phyloP scores from a whole-genome alignment of 192 early-diverging fungal species.

The Gonapodya sp. region DNA sequence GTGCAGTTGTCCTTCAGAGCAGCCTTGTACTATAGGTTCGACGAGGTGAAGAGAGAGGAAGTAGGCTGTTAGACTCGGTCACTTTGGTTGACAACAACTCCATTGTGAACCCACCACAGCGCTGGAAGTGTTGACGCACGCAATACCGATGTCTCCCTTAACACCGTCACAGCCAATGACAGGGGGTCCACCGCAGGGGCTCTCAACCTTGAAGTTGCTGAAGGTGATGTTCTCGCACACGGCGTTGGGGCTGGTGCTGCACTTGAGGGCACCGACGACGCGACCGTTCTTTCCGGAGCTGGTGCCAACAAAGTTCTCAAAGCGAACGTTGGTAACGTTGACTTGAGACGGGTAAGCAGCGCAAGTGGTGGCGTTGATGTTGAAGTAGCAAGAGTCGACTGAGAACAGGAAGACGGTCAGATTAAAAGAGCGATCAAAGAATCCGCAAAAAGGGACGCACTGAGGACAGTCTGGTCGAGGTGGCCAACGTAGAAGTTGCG shows the following conservation, averaged over 20 bases:
- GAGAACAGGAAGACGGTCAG: background rate
- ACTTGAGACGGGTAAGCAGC: background rate
- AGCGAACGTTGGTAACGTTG: background rate
- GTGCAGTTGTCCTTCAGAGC: background rate
- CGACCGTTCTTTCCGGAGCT: background rate
- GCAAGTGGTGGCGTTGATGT: background rate
- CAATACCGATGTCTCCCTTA: background rate
- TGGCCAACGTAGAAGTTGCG: background rate
- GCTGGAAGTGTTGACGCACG: background rate
- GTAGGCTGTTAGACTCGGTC: no score
- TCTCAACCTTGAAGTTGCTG: background rate
- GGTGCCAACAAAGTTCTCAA: background rate
- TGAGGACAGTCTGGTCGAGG: background rate
- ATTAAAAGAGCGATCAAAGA: background rate
- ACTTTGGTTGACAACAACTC: no score
- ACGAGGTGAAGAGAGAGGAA: no score
- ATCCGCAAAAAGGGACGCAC: background rate
- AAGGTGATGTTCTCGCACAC: background rate
- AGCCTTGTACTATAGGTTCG: background rate
- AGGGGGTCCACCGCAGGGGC: background rate
- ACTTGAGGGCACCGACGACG: background rate
- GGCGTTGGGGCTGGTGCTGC: background rate
- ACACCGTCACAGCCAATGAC: background rate
- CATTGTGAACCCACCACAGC: no score
- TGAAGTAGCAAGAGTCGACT: constrained; percentile 1